A percentile compares a stretch with the other conserved stretches of the same genome.
These are phyloP conservation scores for Diospyros lotus DNA, from an alignment of 148 eudicot genomes.

Conservation along the genomic window DNA sequence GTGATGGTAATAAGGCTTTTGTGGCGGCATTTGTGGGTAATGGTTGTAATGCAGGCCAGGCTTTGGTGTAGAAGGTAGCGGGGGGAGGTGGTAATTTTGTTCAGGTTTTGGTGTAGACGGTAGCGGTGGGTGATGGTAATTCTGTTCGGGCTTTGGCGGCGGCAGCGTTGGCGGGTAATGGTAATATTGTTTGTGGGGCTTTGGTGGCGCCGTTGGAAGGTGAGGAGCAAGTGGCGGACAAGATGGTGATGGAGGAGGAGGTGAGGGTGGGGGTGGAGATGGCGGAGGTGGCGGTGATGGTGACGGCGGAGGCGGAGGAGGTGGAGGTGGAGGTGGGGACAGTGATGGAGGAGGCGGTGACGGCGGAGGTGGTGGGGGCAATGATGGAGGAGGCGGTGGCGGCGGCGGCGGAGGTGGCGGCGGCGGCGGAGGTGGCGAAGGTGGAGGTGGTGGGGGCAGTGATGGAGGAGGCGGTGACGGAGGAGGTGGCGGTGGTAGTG, in stretches of 20 bases:
- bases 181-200: too few relatives aligned
- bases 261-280: background rate
- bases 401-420: constrained; percentile 21
- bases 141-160: too few relatives aligned
- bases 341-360: background rate
- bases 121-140: background rate
- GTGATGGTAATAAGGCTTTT: background rate
- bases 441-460: constrained; percentile 14
- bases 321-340: constrained; percentile 17
- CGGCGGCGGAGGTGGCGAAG: constrained; percentile 14
- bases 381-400: background rate
- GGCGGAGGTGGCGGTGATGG: constrained; percentile 20
- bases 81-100: too few relatives aligned
- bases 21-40: too few relatives aligned
- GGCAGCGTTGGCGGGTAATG: too few relatives aligned
- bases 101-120: constrained; percentile 1
- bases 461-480: constrained; percentile 9
- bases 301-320: background rate
- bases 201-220: too few relatives aligned
- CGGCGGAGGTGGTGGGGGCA: constrained; percentile 19
- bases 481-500: constrained; percentile 5
- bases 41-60: too few relatives aligned
- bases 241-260: constrained; percentile 1
- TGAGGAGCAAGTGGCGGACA: too few relatives aligned
- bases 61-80: too few relatives aligned